Evolutionary conservation across 495 filamentous ascomycete species (phyloP).

Genomic region (Penicillium tannophilum): DNA sequence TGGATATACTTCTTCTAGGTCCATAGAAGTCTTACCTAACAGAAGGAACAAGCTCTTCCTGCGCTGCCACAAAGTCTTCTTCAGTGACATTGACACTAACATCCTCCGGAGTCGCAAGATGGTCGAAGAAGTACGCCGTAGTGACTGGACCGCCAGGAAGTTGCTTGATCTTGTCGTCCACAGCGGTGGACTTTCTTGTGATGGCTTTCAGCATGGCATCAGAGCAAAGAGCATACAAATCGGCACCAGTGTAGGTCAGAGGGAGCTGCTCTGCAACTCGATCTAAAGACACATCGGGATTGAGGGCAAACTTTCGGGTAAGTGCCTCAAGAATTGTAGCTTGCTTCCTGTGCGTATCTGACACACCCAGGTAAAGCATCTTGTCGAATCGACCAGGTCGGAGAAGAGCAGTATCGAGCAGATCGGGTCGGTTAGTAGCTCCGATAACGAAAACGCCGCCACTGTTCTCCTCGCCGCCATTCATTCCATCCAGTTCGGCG

Average conservation of each 20-base stretch:
- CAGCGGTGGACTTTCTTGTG: slow-evolving; percentile 80
- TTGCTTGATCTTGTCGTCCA: slow-evolving; percentile 78
- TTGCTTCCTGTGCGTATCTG: slow-evolving; percentile 96
- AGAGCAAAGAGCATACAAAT: slow-evolving; percentile 94
- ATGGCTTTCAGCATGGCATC: slow-evolving; percentile 99
- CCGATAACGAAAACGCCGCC: slow-evolving; percentile 97
- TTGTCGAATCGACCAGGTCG: slow-evolving; percentile 96
- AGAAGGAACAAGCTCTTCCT: slow-evolving; percentile 83
- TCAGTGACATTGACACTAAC: slow-evolving; percentile 83
- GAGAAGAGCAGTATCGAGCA: slow-evolving; percentile 88
- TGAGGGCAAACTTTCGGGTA: slow-evolving; percentile 88
- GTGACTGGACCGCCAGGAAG: slow-evolving; percentile 61
- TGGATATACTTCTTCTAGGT: background rate
- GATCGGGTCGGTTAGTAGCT: slow-evolving; percentile 91
- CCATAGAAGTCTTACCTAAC: slow-evolving; percentile 60
- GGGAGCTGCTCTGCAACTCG: slow-evolving; percentile 77
- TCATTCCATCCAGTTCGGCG: slow-evolving; percentile 97
- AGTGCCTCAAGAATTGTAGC: slow-evolving; percentile 90
- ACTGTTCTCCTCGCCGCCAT: slow-evolving; percentile 79
- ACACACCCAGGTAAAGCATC: slow-evolving; percentile 96
- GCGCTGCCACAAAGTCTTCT: slow-evolving; percentile 79
- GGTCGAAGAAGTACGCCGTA: slow-evolving; percentile 94
- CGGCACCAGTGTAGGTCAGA: slow-evolving; percentile 95
- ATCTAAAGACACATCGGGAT: slow-evolving; percentile 71
- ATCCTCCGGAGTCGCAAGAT: slow-evolving; percentile 80